Evolutionary conservation across 2,329 filamentous ascomycete species (phyloP).

Genomic region (Penicillium olsonii): DNA sequence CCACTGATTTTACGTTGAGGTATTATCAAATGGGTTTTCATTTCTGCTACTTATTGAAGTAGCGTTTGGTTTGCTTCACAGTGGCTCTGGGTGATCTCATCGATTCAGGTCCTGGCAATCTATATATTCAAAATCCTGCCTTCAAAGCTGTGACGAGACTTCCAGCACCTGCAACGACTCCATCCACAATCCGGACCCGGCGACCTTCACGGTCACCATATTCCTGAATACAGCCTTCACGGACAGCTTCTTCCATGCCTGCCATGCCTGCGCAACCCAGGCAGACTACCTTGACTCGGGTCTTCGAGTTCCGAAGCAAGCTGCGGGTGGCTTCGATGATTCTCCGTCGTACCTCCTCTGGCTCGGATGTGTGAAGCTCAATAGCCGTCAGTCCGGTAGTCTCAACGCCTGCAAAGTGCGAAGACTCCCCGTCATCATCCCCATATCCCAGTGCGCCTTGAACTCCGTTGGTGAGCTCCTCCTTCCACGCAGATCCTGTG

Average conservation of each 20-base stretch:
- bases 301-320: slow-evolving; percentile 55
- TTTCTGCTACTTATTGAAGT: background rate
- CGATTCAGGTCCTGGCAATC: background rate
- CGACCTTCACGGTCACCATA: slow-evolving; percentile 62
- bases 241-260: slow-evolving; percentile 76
- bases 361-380: slow-evolving; percentile 72
- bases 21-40: background rate
- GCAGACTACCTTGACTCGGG: slow-evolving; percentile 67
- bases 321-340: slow-evolving; percentile 70
- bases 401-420: slow-evolving; percentile 74
- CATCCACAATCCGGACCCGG: slow-evolving; percentile 73
- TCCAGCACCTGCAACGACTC: slow-evolving; percentile 48
- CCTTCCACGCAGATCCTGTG: slow-evolving; percentile 82
- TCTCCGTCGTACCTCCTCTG: slow-evolving; percentile 63
- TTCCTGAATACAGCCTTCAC: slow-evolving; percentile 65
- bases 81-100: background rate
- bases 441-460: slow-evolving; percentile 60
- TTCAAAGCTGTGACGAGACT: slow-evolving; percentile 40
- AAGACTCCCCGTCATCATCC: slow-evolving; percentile 28
- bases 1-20: background rate
- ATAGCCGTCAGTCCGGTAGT: slow-evolving; percentile 79
- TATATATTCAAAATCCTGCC: slow-evolving; percentile 31
- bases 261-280: slow-evolving; percentile 92
- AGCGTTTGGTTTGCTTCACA: background rate
- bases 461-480: slow-evolving; percentile 68